These are phyloP conservation scores for Coffea eugenioides DNA, from an alignment of 257 asterid species.

Conservation along the genomic window DNA sequence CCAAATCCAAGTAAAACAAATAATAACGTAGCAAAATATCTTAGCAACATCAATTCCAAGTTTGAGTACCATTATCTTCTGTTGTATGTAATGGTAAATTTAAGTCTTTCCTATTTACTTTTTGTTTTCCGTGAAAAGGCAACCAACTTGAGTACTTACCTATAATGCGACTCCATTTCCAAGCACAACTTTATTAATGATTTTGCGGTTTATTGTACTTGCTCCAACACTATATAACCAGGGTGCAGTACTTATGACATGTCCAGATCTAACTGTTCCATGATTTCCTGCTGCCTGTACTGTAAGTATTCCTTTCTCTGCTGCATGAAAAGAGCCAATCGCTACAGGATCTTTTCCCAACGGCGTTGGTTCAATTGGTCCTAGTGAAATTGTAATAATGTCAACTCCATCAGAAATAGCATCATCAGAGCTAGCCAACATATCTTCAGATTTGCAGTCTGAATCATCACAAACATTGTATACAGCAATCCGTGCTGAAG, in stretches of 20 bases:
- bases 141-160: too few relatives aligned
- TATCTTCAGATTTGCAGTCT: background rate
- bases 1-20: too few relatives aligned
- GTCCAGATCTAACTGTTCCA: background rate
- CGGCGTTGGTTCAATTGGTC: rapidly evolving
- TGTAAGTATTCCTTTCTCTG: conserved; percentile 31
- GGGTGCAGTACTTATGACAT: too few relatives aligned
- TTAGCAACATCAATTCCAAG: too few relatives aligned
- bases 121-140: too few relatives aligned
- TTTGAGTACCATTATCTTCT: too few relatives aligned
- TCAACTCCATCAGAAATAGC: conserved; percentile 54
- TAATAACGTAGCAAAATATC: too few relatives aligned
- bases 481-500: conserved; percentile 37
- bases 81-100: too few relatives aligned
- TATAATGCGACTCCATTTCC: conserved; percentile 32
- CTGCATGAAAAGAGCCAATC: conserved; percentile 39
- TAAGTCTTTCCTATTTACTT: too few relatives aligned
- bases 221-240: conserved; percentile 48
- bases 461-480: conserved; percentile 8
- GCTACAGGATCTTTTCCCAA: conserved; percentile 20
- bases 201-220: conserved; percentile 34
- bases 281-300: conserved; percentile 41
- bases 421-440: conserved; percentile 46
- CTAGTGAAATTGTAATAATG: conserved; percentile 35
- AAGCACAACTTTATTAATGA: conserved; percentile 30